A percentile compares a stretch with the other conserved stretches of the same genome.
phyloP scores from a whole-genome alignment of 2,329 filamentous ascomycete species.

The Arthrinium phaeospermum region DNA sequence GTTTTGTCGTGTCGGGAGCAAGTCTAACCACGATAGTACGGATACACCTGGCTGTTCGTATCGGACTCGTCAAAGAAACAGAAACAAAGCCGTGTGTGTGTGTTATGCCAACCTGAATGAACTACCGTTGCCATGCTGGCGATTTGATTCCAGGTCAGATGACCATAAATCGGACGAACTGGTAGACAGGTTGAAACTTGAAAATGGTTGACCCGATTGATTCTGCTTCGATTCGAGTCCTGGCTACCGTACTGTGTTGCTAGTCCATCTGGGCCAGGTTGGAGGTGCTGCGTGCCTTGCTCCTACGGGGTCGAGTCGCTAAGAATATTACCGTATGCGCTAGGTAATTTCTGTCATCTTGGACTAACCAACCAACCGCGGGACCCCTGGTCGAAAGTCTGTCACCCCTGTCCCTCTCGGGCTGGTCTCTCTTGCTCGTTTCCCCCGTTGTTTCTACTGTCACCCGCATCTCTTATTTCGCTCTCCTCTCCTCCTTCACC shows the following conservation, averaged over 20 bases:
- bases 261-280: not conserved
- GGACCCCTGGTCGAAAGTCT: constrained; percentile 24
- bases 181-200: not conserved
- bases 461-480: constrained; percentile 27
- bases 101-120: not conserved
- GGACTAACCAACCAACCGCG: constrained; percentile 24
- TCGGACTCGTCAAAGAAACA: not conserved
- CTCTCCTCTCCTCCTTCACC: constrained; percentile 34
- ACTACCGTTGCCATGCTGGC: not conserved
- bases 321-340: constrained; percentile 25
- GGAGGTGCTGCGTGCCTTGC: constrained; percentile 8
- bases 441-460: constrained; percentile 38
- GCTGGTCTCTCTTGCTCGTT: constrained; percentile 22
- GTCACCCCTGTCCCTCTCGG: constrained; percentile 22
- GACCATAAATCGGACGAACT: not conserved
- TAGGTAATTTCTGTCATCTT: constrained; percentile 24
- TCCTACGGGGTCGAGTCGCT: constrained; percentile 16
- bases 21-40: not conserved
- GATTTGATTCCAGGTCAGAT: not conserved
- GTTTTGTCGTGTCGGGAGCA: not conserved
- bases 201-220: not conserved
- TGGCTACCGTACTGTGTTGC: not conserved
- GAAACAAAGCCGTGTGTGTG: not conserved
- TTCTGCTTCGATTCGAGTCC: constrained; percentile 1
- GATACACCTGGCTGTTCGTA: not conserved